A percentile compares a stretch with the other conserved stretches of the same genome.
Conservation (phyloP, 1,139 yeast genomes). For the Yarrowia galli region DNA sequence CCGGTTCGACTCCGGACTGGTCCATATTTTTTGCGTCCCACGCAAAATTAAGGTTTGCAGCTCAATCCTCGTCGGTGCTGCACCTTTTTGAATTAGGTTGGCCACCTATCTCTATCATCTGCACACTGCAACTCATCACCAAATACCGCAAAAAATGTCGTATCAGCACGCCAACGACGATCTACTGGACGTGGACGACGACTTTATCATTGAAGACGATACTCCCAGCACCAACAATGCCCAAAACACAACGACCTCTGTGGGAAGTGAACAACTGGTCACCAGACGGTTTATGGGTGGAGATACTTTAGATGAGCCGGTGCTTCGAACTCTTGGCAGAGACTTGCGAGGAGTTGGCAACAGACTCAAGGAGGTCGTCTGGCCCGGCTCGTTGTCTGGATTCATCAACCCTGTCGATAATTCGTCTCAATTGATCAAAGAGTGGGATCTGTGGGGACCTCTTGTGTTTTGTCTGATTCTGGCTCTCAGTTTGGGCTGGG, state of each 20-base stretch:
- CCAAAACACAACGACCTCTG: slow-evolving; percentile 5
- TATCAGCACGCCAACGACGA: slow-evolving; percentile 37
- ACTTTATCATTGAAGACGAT: slow-evolving; percentile 33
- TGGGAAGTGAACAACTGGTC: slow-evolving; percentile 57
- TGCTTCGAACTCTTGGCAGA: slow-evolving; percentile 68
- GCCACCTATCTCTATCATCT: slow-evolving; percentile 31
- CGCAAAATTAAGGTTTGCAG: background rate
- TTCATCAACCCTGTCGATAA: slow-evolving; percentile 28
- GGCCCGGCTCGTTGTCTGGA: slow-evolving; percentile 58
- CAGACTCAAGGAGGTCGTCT: slow-evolving; percentile 69
- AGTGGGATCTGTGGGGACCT: slow-evolving; percentile 93
- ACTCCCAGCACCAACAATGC: background rate
- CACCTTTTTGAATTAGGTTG: background rate
- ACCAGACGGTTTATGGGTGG: slow-evolving; percentile 84
- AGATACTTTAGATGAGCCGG: slow-evolving; percentile 86
- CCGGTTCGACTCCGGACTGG: slow-evolving; percentile 40
- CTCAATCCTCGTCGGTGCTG: background rate
- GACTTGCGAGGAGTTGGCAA: slow-evolving; percentile 72
- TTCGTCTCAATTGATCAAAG: slow-evolving; percentile 40
- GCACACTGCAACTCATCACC: slow-evolving; percentile 12
- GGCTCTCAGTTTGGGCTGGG: slow-evolving; percentile 59
- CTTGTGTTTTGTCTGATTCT: slow-evolving; percentile 71
- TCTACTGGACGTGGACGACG: slow-evolving; percentile 28
- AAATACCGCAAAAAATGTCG: slow-evolving; percentile 29
- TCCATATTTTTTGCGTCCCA: slow-evolving; percentile 18